Evolutionary conservation across 345 rosid species (phyloP).

Genomic region (Pistacia integerrima): DNA sequence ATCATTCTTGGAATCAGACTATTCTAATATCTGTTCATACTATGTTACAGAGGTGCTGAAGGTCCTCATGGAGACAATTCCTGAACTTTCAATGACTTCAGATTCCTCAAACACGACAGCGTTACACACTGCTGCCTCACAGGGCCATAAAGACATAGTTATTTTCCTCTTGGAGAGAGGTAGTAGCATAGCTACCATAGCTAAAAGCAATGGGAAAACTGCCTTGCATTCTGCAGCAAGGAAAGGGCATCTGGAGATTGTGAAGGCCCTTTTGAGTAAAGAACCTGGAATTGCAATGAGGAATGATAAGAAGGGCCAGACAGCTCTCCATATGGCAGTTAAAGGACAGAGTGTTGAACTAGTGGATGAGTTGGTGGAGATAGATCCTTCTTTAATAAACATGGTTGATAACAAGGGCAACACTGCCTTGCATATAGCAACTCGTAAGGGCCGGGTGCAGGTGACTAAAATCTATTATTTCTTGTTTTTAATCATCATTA

Average conservation of each 20-base stretch:
- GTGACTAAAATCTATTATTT: constrained; percentile 32
- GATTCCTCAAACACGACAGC: constrained; percentile 80
- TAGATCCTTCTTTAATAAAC: constrained; percentile 55
- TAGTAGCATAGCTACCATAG: constrained; percentile 57
- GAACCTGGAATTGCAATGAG: constrained; percentile 58
- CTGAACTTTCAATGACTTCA: constrained; percentile 71
- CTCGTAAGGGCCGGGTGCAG: constrained; percentile 71
- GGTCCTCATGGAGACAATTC: constrained; percentile 62
- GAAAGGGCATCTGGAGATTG: constrained; percentile 79
- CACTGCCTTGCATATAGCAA: constrained; percentile 80
- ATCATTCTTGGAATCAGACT: background rate
- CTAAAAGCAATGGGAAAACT: constrained; percentile 75
- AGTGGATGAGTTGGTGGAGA: constrained; percentile 54
- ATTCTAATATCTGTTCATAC: constrained; percentile 1
- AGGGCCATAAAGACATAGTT: constrained; percentile 74
- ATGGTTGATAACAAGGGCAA: constrained; percentile 74
- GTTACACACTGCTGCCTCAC: constrained; percentile 79
- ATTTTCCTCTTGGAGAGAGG: constrained; percentile 62
- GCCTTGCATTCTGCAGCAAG: constrained; percentile 87
- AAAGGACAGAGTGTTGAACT: constrained; percentile 71
- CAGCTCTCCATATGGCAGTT: constrained; percentile 92
- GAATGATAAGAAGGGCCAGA: constrained; percentile 81
- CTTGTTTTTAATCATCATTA: background rate
- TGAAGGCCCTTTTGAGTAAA: constrained; percentile 57
- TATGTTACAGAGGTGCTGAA: constrained; percentile 55